phyloP scores from a whole-genome alignment of 2,329 filamentous ascomycete genomes.

The Diaporthe citri region DNA sequence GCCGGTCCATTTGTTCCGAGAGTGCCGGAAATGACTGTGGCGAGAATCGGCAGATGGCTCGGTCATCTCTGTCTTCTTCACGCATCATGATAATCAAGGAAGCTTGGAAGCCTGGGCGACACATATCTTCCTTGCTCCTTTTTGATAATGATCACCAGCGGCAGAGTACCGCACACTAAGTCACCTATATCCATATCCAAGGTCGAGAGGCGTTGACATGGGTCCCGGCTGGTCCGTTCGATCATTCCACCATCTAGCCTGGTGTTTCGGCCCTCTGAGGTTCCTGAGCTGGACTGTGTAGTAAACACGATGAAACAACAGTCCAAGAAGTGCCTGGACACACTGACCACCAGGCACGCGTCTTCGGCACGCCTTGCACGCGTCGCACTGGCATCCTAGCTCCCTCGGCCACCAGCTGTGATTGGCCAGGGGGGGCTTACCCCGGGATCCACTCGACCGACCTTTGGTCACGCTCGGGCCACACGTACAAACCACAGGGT shows the following conservation, averaged over 20 bases:
- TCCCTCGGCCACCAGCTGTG: background rate
- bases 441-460: constrained; percentile 20
- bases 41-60: constrained; percentile 4
- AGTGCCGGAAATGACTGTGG: background rate
- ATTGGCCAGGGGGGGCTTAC: constrained; percentile 1
- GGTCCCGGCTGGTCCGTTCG: background rate
- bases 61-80: constrained; percentile 14
- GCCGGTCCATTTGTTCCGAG: background rate
- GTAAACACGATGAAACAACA: constrained; percentile 29
- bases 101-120: background rate
- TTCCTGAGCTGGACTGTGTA: background rate
- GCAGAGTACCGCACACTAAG: too few relatives aligned
- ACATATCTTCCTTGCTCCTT: background rate
- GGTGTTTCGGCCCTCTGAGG: background rate
- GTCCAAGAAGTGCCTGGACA: background rate
- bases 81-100: background rate
- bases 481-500: constrained; percentile 17
- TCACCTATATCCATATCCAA: background rate
- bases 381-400: constrained; percentile 29
- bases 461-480: constrained; percentile 17
- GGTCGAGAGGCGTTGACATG: constrained; percentile 1
- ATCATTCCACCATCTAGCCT: background rate
- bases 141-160: constrained; percentile 8
- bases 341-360: constrained; percentile 23
- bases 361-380: background rate